These are phyloP conservation scores for Nematocida minor DNA, from an alignment of 371 early-diverging fungal genomes.

Conservation along the genomic window DNA sequence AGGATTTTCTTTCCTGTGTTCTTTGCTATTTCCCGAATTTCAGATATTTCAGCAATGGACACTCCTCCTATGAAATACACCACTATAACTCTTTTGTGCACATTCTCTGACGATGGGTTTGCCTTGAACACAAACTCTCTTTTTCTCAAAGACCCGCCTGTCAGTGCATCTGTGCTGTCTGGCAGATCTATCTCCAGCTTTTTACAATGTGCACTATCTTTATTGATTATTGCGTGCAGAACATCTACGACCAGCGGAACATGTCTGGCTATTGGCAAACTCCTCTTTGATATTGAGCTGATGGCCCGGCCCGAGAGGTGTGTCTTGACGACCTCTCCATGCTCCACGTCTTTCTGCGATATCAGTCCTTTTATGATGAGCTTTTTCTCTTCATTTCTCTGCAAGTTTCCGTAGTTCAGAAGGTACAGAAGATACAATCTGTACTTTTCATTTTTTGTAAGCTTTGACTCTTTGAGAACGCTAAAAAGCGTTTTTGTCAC, in stretches of 20 bases:
- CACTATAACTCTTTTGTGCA: conserved; percentile 20
- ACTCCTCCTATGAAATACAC: conserved; percentile 49
- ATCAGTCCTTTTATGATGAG: conserved; percentile 42
- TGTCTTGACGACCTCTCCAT: conserved; percentile 10
- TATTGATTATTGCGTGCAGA: conserved; percentile 48
- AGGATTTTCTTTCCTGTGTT: conserved; percentile 36
- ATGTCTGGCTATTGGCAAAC: conserved; percentile 57
- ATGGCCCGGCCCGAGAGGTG: neutral
- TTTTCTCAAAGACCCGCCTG: conserved; percentile 50
- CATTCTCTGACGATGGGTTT: neutral
- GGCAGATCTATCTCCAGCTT: conserved; percentile 23
- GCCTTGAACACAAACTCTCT: conserved; percentile 52
- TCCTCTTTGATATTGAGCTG: conserved; percentile 31
- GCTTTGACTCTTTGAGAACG: conserved; percentile 24
- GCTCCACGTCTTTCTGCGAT: conserved; percentile 39
- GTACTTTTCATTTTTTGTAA: conserved; percentile 56
- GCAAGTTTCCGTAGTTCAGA: conserved; percentile 19
- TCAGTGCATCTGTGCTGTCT: neutral
- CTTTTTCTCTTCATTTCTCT: conserved; percentile 34
- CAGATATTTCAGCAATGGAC: conserved; percentile 54
- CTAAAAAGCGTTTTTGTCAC: conserved; percentile 50
- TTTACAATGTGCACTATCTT: conserved; percentile 29
- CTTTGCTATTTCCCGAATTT: conserved; percentile 56
- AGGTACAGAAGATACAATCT: conserved; percentile 57
- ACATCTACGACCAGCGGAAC: conserved; percentile 58